Evolutionary conservation across 1,284 basidiomycete genomes (phyloP).

Genomic region (Pisolithus thermaeus): DNA sequence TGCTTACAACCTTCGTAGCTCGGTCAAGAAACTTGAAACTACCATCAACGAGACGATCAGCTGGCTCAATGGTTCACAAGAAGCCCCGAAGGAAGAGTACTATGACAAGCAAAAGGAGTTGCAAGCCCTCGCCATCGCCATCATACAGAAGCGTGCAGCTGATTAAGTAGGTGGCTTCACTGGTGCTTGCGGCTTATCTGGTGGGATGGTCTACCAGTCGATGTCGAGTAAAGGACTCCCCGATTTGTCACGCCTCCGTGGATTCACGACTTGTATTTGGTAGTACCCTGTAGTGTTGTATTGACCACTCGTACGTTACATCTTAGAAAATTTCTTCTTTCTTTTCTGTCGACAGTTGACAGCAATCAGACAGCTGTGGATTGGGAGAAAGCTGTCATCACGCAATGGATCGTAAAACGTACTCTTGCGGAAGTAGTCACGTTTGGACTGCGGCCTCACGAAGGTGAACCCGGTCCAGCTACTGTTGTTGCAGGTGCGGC

Average conservation of each 20-base stretch:
- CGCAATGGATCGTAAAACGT: too few relatives aligned
- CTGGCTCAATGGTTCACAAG: conserved; percentile 87
- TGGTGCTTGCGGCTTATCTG: conserved; percentile 47
- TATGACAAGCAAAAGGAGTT: conserved; percentile 95
- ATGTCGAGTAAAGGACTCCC: conserved; percentile 60
- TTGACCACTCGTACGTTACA: conserved; percentile 21
- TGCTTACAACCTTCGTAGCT: conserved; percentile 94
- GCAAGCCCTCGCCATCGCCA: conserved; percentile 86
- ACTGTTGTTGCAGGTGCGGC: too few relatives aligned
- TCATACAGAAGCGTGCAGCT: conserved; percentile 80
- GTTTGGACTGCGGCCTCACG: too few relatives aligned
- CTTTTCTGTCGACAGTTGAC: too few relatives aligned
- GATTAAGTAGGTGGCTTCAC: conserved; percentile 44
- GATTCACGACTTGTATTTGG: conserved; percentile 23
- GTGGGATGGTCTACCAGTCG: conserved; percentile 82
- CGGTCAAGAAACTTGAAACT: conserved; percentile 74
- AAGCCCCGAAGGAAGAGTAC: conserved; percentile 95
- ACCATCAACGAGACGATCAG: conserved; percentile 83
- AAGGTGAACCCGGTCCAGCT: too few relatives aligned
- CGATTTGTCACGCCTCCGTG: conserved; percentile 12
- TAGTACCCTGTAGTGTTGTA: conserved; percentile 22
- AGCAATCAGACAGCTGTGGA: too few relatives aligned
- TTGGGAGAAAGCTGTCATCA: too few relatives aligned
- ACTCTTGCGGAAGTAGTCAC: too few relatives aligned
- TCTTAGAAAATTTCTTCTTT: conserved; percentile 17